Evolutionary conservation across 2,329 filamentous ascomycete genomes (phyloP).

Genomic region (Penicillium sp.): DNA sequence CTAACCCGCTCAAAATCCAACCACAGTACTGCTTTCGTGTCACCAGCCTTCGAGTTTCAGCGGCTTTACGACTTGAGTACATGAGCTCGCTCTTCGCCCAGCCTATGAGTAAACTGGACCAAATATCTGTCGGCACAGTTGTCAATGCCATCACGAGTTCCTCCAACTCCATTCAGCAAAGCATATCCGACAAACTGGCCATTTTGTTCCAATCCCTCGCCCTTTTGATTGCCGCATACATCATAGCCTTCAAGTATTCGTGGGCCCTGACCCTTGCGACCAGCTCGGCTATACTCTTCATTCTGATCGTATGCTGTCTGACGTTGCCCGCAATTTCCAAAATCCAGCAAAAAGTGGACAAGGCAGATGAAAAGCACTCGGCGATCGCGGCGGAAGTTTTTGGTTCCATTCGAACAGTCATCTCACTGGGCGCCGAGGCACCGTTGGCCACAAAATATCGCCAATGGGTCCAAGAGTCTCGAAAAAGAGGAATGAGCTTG

Average conservation of each 20-base stretch:
- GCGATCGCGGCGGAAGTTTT: constrained; percentile 44
- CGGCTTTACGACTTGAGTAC: no score
- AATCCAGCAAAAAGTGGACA: no score
- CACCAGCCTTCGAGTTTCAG: no score
- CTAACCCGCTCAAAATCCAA: no score
- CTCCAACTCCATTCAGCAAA: constrained; percentile 16
- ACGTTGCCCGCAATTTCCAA: constrained; percentile 31
- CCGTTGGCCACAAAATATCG: constrained; percentile 38
- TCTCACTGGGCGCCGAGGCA: constrained; percentile 43
- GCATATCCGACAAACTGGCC: constrained; percentile 53
- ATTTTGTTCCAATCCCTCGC: constrained; percentile 43
- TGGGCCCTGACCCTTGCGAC: constrained; percentile 53
- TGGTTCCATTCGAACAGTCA: constrained; percentile 43
- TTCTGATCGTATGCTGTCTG: constrained; percentile 33
- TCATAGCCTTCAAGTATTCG: constrained; percentile 51
- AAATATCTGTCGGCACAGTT: no score
- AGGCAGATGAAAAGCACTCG: constrained; percentile 25
- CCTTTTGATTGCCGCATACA: constrained; percentile 46
- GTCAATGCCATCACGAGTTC: no score
- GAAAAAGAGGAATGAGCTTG: background rate
- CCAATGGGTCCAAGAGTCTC: constrained; percentile 37
- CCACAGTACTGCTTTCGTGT: no score
- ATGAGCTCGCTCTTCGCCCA: no score
- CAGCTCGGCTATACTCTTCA: constrained; percentile 45
- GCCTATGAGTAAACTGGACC: no score